phyloP scores from a whole-genome alignment of 805 yeast genomes.

The Kodamaea fukazawae region DNA sequence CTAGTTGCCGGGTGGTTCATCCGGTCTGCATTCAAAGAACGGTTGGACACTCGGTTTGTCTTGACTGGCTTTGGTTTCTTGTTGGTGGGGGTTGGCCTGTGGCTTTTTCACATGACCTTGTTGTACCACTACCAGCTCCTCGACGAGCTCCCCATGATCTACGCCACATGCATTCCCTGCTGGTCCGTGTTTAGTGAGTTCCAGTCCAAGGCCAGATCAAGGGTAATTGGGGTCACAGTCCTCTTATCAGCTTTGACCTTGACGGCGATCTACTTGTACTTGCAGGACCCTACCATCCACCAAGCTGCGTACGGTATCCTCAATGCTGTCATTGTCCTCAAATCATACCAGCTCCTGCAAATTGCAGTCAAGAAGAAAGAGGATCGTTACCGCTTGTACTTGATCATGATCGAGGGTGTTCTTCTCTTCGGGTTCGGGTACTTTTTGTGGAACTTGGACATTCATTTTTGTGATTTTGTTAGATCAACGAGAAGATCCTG shows the following conservation, averaged over 20 bases:
- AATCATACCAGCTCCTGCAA: conserved; percentile 52
- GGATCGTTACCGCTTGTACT: conserved; percentile 49
- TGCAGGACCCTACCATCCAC: conserved; percentile 82
- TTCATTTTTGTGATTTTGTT: conserved; percentile 66
- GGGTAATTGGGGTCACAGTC: conserved; percentile 47
- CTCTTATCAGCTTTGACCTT: conserved; percentile 54
- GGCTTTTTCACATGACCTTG: conserved; percentile 96
- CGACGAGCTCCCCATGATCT: conserved; percentile 97
- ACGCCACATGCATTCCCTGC: conserved; percentile 93
- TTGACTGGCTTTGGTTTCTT: conserved; percentile 76
- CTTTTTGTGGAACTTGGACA: conserved; percentile 85
- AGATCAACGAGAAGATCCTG: conserved; percentile 54
- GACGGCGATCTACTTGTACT: conserved; percentile 69
- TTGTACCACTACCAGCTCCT: conserved; percentile 83
- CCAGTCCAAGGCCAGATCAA: conserved; percentile 35
- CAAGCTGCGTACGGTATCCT: conserved; percentile 80
- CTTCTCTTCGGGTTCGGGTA: conserved; percentile 70
- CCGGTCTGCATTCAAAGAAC: conserved; percentile 55
- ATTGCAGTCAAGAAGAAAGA: conserved; percentile 49
- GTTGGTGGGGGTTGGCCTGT: conserved; percentile 88
- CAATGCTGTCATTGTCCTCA: conserved; percentile 68
- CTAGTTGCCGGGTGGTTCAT: conserved; percentile 61
- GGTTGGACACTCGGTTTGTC: conserved; percentile 67
- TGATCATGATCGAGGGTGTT: conserved; percentile 59
- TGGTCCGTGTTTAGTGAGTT: conserved; percentile 77